Evolutionary conservation across 2,329 filamentous ascomycete species (phyloP).

Genomic region (Fusarium algeriense): DNA sequence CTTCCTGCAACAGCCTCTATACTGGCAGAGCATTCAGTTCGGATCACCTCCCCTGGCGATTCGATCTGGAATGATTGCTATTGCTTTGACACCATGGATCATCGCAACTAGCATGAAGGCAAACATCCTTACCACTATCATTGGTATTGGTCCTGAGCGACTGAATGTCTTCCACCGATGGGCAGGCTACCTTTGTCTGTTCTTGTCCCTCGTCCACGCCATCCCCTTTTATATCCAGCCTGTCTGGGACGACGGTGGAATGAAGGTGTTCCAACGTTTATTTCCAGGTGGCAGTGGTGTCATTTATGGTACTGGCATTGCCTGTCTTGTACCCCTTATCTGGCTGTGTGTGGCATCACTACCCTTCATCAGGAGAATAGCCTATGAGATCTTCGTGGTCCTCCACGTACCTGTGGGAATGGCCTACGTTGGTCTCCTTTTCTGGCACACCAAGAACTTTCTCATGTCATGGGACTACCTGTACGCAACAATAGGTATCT

Average conservation of each 20-base stretch:
- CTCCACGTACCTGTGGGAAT: slow-evolving; percentile 86
- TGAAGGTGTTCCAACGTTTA: slow-evolving; percentile 76
- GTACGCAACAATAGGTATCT: slow-evolving; percentile 83
- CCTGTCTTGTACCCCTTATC: slow-evolving; percentile 82
- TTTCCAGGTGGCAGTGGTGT: slow-evolving; percentile 74
- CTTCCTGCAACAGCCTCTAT: slow-evolving; percentile 89
- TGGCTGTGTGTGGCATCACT: slow-evolving; percentile 90
- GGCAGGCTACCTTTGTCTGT: slow-evolving; percentile 87
- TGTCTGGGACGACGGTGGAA: slow-evolving; percentile 83
- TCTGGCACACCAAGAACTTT: slow-evolving; percentile 97
- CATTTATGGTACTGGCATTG: slow-evolving; percentile 88
- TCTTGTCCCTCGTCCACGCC: slow-evolving; percentile 85
- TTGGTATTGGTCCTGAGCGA: slow-evolving; percentile 91
- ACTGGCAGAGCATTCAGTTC: slow-evolving; percentile 86
- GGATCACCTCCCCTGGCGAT: slow-evolving; percentile 91
- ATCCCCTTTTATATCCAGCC: slow-evolving; percentile 92
- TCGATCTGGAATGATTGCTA: slow-evolving; percentile 89
- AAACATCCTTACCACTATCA: slow-evolving; percentile 85
- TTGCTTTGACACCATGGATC: slow-evolving; percentile 94
- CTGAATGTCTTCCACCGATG: slow-evolving; percentile 94
- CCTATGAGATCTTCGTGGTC: slow-evolving; percentile 88
- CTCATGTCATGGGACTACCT: slow-evolving; percentile 92
- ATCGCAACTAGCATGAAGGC: slow-evolving; percentile 90
- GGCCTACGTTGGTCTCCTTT: slow-evolving; percentile 84
- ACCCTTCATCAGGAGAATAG: slow-evolving; percentile 78